Evolutionary conservation across 2,329 filamentous ascomycete species (phyloP), one percentile per base, ranked within the genome.

Genomic region (Setomelanomma holmii): DNA sequence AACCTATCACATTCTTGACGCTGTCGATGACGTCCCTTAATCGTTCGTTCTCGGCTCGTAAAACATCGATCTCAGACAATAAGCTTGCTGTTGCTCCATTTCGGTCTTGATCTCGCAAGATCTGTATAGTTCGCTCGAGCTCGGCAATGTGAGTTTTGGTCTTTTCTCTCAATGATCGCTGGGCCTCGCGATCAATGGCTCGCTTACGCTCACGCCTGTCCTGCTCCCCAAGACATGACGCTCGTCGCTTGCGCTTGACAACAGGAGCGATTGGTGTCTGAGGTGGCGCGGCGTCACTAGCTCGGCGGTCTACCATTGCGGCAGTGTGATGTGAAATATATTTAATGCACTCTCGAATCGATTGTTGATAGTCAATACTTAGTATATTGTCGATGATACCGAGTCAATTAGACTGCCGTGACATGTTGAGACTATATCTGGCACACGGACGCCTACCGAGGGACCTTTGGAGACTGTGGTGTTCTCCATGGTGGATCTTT

Each of bases 61-160:
- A 44, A 3, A 43, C 49, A 17, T 73, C 68, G 30, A 73, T 73
- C 35, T 73, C 70, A 4, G 60, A 61, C 1, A 74, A 54, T 6
- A 74, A 43, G 36, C 61, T 71, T 17, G 67, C 58, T 16, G 68
- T 73, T 2, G 66, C 64, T 12, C 65, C 68, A 58, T 71, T 70
- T 23, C 62, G 53, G 39, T 74, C 71, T 44, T 73, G 68, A 19
- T 69, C 60, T 22, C 66, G 50, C 5, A 74, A 51, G n/a, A 73
- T 71, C 44, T 71, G 60, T 21, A 73, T 73, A 2, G 70, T 73
- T 22, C 69, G 65, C 45, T 73, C 70, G 2, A 74, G 63, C 41
- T 74, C 70, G 7, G 71, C 70, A 42, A 74, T 74, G 19, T 73
- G 70, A 7, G 68, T 69, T 38, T 73, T 74, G 1, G 71, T 74